Evolutionary conservation across 2,329 filamentous ascomycete species (phyloP), one percentile per base, ranked within the genome.

Genomic region (Colletotrichum destructivum): DNA sequence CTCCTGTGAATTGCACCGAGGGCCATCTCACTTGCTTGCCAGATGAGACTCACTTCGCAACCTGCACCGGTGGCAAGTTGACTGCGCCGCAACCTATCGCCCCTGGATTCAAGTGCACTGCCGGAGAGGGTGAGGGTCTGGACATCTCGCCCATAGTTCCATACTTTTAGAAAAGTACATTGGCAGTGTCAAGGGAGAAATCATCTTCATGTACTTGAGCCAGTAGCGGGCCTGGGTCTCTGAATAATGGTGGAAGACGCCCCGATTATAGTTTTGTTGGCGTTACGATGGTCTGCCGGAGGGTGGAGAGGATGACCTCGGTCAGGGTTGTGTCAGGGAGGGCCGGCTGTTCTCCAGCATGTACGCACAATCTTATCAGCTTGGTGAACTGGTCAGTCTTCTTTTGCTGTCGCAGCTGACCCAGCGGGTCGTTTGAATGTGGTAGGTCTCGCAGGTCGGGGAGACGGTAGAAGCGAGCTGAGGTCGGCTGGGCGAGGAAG

Each of bases 401-500:
- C 26, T 57, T 63, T 67, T 63, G 26, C 4, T 67, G 42, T 5
- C 71, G 63, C 15, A 62, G 57, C 47, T 60, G 52, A 18, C 16
- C n/a, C 3, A 71, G 59, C 16, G 57, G 57, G 54, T 62, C 35
- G 55, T 68, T 65, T 15, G 68, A 65, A 60, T 73, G 68, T 15
- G 63, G 60, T 1, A 73, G 63, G 26, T 71, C 68, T 66, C 57
- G 47, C 60, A 71, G 35, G 60, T 73, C 54, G 47, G 71, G 71
- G 8, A 73, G 71, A 26, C 63, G 71, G 35, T 71, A 71, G 47
- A 73, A 73, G 8, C 55, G 68, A 54, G 55, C 44, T 21, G 71
- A 71, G 13, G 21, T 51, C 44, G 55, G 15, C 74, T 78, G 51
- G 35, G 73, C 69, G 79, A 71, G 80, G 79, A 44, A 15, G 18